phyloP scores from a whole-genome alignment of 2,329 filamentous ascomycete genomes.

The Botryotinia calthae region DNA sequence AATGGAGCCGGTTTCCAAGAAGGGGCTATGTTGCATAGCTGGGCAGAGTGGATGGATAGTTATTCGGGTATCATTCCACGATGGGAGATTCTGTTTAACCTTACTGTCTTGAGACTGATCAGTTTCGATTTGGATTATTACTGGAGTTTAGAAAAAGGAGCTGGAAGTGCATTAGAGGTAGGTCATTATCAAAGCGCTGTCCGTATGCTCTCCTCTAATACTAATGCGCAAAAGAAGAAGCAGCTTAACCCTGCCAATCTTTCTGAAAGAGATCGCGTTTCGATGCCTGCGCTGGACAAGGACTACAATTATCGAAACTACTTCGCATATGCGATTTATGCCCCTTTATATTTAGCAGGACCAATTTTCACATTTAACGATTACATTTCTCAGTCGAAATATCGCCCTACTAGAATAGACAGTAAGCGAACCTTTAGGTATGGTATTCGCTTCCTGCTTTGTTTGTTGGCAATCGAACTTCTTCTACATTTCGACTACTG shows the following conservation, averaged over 20 bases:
- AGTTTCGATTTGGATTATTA: constrained; percentile 98
- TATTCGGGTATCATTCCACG: constrained; percentile 80
- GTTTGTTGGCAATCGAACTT: constrained; percentile 85
- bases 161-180: constrained; percentile 77
- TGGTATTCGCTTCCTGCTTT: constrained; percentile 74
- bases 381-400: constrained; percentile 83
- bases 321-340: constrained; percentile 84
- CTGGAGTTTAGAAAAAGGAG: constrained; percentile 72
- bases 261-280: constrained; percentile 83
- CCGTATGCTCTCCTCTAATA: constrained; percentile 21
- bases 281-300: constrained; percentile 64
- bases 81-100: constrained; percentile 98
- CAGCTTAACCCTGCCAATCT: constrained; percentile 84
- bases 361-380: constrained; percentile 98
- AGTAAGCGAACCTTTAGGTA: constrained; percentile 72
- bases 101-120: constrained; percentile 86
- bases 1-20: constrained; percentile 16
- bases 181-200: constrained; percentile 35
- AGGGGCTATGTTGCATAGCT: constrained; percentile 37
- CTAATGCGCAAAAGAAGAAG: constrained; percentile 90
- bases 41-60: constrained; percentile 72
- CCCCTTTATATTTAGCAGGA: constrained; percentile 86
- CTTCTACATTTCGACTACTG: constrained; percentile 91
- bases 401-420: constrained; percentile 69
- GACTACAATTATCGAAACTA: constrained; percentile 86